Percentiles rank a stretch among this genome's conserved stretches.
These are phyloP conservation scores for Amylocystis lapponica DNA, from an alignment of 768 basidiomycete species.

Conservation along the genomic window DNA sequence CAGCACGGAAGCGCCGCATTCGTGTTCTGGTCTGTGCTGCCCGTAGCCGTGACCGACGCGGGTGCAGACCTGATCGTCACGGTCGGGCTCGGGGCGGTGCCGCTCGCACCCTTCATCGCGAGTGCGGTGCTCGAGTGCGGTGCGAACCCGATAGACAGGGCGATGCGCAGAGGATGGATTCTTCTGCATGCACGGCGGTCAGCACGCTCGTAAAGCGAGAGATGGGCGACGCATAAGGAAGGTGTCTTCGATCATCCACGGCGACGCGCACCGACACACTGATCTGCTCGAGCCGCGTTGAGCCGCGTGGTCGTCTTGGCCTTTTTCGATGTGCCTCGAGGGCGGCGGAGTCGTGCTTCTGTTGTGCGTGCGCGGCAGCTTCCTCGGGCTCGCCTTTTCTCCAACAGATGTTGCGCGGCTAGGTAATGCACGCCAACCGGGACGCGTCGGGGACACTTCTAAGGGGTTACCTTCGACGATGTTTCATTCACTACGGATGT, in stretches of 20 bases:
- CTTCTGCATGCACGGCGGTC: constrained; percentile 55
- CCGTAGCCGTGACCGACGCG: constrained; percentile 36
- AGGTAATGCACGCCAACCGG: no score
- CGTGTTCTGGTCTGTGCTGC: constrained; percentile 5
- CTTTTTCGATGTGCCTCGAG: no score
- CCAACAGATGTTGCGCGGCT: no score
- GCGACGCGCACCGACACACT: constrained; percentile 56
- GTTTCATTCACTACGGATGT: no score
- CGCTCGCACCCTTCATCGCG: constrained; percentile 38
- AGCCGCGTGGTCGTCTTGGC: no score
- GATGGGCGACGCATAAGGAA: constrained; percentile 46
- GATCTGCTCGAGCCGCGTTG: constrained; percentile 44
- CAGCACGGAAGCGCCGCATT: neutral
- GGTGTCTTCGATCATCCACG: constrained; percentile 90
- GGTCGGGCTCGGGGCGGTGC: constrained; percentile 42
- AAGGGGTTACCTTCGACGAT: no score
- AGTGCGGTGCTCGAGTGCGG: constrained; percentile 51
- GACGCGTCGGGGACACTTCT: no score
- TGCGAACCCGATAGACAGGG: constrained; percentile 88
- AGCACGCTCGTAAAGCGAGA: constrained; percentile 3
- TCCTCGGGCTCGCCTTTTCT: no score
- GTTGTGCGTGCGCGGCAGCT: no score
- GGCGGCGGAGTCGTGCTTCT: no score
- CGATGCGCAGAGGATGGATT: constrained; percentile 77
- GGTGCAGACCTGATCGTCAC: constrained; percentile 53